phyloP scores from a whole-genome alignment of 192 early-diverging fungal species.

The Dimargaris xerosporica region DNA sequence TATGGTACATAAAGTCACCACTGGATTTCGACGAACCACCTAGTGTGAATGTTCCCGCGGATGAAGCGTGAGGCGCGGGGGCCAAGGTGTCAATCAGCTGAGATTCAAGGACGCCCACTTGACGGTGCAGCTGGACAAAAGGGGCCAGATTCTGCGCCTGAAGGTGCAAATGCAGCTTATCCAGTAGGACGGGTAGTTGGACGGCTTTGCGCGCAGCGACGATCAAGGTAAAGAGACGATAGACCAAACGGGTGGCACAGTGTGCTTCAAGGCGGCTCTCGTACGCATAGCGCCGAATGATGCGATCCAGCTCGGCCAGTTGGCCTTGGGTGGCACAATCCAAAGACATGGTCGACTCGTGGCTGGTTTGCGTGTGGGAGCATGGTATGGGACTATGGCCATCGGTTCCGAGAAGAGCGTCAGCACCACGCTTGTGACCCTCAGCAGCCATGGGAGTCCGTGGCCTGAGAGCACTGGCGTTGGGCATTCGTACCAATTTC shows the following conservation, averaged over 20 bases:
- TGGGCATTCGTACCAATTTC: too few relatives aligned
- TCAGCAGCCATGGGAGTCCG: too few relatives aligned
- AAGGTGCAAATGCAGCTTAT: conserved; percentile 2
- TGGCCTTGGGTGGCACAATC: too few relatives aligned
- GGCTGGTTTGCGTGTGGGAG: too few relatives aligned
- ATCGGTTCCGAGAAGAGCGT: too few relatives aligned
- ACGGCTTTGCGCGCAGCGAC: conserved; percentile 5
- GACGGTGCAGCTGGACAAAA: conserved; percentile 2
- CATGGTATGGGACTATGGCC: too few relatives aligned
- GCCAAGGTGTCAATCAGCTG: conserved; percentile 1
- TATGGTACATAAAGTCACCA: not conserved
- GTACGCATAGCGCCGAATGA: not conserved
- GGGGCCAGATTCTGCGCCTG: conserved; percentile 1
- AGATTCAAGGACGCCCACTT: conserved; percentile 2
- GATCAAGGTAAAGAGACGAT: not conserved
- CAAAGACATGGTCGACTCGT: too few relatives aligned
- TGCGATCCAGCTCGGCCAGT: too few relatives aligned
- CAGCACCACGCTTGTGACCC: too few relatives aligned
- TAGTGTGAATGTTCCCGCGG: too few relatives aligned
- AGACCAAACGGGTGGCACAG: not conserved
- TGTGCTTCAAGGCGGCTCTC: not conserved
- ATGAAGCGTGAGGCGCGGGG: not conserved
- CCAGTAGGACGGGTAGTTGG: conserved; percentile 1
- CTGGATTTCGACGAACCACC: not conserved
- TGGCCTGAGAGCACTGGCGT: too few relatives aligned